Conservation (phyloP, 805 yeast genomes). For the Starmerella stigmatis region DNA sequence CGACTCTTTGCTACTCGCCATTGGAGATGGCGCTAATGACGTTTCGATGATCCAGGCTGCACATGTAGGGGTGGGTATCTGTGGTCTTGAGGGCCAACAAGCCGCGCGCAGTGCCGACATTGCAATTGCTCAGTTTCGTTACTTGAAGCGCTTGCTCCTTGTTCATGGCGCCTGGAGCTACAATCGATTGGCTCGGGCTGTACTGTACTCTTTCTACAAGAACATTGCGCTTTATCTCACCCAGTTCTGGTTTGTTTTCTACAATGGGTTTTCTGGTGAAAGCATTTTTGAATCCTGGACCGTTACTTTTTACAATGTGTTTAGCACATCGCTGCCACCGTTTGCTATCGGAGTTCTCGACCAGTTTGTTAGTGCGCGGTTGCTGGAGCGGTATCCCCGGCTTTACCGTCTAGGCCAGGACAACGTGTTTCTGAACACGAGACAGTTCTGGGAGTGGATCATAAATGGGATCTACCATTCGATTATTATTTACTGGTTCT, state of each 20-base stretch:
- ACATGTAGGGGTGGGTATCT: constrained; percentile 96
- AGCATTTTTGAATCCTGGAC: constrained; percentile 97
- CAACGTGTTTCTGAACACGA: constrained; percentile 78
- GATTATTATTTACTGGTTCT: constrained; percentile 66
- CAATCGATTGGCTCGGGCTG: constrained; percentile 85
- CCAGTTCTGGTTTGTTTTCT: constrained; percentile 94
- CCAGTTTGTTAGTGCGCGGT: constrained; percentile 84
- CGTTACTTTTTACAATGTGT: constrained; percentile 85
- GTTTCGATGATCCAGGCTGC: constrained; percentile 99
- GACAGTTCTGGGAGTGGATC: constrained; percentile 96
- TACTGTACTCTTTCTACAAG: constrained; percentile 88
- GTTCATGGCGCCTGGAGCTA: constrained; percentile 99
- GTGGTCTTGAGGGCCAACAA: constrained; percentile 99
- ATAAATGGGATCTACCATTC: constrained; percentile 92
- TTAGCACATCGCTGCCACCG: constrained; percentile 92
- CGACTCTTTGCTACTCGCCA: constrained; percentile 60
- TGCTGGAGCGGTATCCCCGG: constrained; percentile 85
- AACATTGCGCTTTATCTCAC: constrained; percentile 94
- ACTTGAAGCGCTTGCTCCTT: constrained; percentile 64
- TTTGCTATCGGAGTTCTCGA: constrained; percentile 94
- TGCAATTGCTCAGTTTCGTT: constrained; percentile 91
- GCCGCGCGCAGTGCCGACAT: constrained; percentile 98
- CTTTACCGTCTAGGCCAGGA: constrained; percentile 83
- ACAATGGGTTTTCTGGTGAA: constrained; percentile 89
- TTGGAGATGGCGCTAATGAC: constrained; percentile 99